Conservation (phyloP, 1,284 basidiomycete species). For the Ceratobasidium sp. region DNA sequence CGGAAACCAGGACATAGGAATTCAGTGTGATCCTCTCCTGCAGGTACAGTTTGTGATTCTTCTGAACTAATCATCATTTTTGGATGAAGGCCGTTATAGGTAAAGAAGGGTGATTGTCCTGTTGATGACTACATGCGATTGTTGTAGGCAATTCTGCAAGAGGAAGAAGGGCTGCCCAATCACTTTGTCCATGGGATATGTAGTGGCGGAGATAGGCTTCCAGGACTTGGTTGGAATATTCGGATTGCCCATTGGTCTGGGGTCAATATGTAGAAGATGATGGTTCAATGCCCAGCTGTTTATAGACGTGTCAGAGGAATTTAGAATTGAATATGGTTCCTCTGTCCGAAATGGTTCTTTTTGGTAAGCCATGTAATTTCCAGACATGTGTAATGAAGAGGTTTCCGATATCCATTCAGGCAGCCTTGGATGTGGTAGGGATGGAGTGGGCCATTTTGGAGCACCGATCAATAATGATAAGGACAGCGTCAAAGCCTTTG, state of each 20-base stretch:
- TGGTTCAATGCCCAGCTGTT: slow-evolving; percentile 44
- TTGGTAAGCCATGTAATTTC: slow-evolving; percentile 49
- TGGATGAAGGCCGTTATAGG: slow-evolving; percentile 52
- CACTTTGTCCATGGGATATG: slow-evolving; percentile 47
- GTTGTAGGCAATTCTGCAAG: slow-evolving; percentile 51
- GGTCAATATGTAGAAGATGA: slow-evolving; percentile 52
- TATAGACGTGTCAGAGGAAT: slow-evolving; percentile 42
- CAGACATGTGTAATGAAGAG: slow-evolving; percentile 48
- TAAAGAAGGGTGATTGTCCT: slow-evolving; percentile 53
- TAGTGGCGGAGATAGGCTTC: slow-evolving; percentile 52
- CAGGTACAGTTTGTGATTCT: background rate
- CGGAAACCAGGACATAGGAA: slow-evolving; percentile 3
- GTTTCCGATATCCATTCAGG: slow-evolving; percentile 35
- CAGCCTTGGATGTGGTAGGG: slow-evolving; percentile 48
- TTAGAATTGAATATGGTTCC: slow-evolving; percentile 48
- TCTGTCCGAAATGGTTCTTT: slow-evolving; percentile 48
- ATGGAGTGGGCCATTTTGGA: slow-evolving; percentile 51
- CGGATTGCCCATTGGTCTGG: slow-evolving; percentile 53
- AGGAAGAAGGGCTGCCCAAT: slow-evolving; percentile 49
- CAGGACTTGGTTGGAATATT: slow-evolving; percentile 54
- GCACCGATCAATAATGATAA: slow-evolving; percentile 51
- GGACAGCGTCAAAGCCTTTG: slow-evolving; percentile 49
- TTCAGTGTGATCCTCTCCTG: background rate
- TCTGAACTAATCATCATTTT: slow-evolving; percentile 14
- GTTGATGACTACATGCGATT: slow-evolving; percentile 41